Conservation (phyloP, 306 rosid genomes). For the Echinosophora koreensis region DNA sequence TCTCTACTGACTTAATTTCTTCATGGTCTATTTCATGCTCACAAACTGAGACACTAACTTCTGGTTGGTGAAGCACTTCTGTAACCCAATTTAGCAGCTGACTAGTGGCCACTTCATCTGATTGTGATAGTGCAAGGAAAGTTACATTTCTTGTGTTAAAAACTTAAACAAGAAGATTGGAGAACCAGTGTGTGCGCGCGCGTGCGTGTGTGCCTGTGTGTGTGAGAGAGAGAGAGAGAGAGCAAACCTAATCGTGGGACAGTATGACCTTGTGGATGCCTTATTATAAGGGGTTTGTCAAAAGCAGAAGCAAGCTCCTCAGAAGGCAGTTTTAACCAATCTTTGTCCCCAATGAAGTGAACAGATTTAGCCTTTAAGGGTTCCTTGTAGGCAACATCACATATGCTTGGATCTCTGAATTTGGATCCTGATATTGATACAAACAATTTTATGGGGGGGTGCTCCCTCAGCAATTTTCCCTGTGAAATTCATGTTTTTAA, state of each 20-base stretch:
- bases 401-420: slow-evolving; percentile 81
- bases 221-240: not conserved
- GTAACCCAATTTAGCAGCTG: slow-evolving; percentile 59
- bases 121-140: slow-evolving; percentile 22
- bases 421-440: slow-evolving; percentile 82
- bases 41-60: slow-evolving; percentile 22
- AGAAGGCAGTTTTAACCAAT: slow-evolving; percentile 81
- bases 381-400: slow-evolving; percentile 81
- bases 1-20: slow-evolving; percentile 31
- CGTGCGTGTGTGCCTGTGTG: too few relatives aligned
- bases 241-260: slow-evolving; percentile 80
- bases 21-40: slow-evolving; percentile 45
- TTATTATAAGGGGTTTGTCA: slow-evolving; percentile 68
- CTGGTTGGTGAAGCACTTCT: slow-evolving; percentile 31
- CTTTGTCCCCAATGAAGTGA: slow-evolving; percentile 87
- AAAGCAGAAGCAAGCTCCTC: slow-evolving; percentile 81
- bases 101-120: slow-evolving; percentile 68
- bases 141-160: not conserved
- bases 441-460: slow-evolving; percentile 72
- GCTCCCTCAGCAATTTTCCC: slow-evolving; percentile 87
- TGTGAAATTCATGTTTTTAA: slow-evolving; percentile 47
- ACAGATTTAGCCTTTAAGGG: slow-evolving; percentile 72
- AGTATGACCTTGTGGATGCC: slow-evolving; percentile 91
- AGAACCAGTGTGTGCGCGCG: too few relatives aligned
- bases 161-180: not conserved